Evolutionary conservation across 2,329 filamentous ascomycete species (phyloP).

Genomic region (Chaetothyriales sp.): DNA sequence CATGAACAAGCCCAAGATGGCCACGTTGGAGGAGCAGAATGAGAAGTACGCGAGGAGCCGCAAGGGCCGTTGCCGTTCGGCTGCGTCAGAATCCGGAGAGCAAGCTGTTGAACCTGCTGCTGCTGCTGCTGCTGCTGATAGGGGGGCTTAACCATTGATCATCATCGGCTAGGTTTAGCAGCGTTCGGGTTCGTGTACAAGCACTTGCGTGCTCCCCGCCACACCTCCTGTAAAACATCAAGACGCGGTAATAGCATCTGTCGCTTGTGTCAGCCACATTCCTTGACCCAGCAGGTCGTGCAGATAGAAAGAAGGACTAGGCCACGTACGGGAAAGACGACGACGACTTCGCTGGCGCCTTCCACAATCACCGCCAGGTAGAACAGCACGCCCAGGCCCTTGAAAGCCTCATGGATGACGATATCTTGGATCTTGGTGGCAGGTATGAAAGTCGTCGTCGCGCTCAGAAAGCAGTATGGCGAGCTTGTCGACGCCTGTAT

Average conservation of each 20-base stretch:
- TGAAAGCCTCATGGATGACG: slow-evolving; percentile 87
- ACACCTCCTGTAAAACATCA: slow-evolving; percentile 69
- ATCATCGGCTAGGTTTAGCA: background rate
- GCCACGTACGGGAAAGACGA: slow-evolving; percentile 69
- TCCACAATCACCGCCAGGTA: slow-evolving; percentile 84
- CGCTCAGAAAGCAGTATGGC: slow-evolving; percentile 47
- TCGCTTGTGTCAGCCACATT: slow-evolving; percentile 1
- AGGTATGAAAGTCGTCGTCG: slow-evolving; percentile 64
- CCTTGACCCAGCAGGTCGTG: background rate
- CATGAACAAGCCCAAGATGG: slow-evolving; percentile 40
- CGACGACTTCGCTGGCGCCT: slow-evolving; percentile 72
- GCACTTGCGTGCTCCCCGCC: slow-evolving; percentile 70
- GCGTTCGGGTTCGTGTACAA: slow-evolving; percentile 45
- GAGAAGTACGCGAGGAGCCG: slow-evolving; percentile 41
- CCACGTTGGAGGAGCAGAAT: slow-evolving; percentile 47
- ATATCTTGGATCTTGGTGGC: slow-evolving; percentile 86
- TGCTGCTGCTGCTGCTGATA: slow-evolving; percentile 10
- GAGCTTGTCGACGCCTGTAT: slow-evolving; percentile 71
- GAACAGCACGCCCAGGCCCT: slow-evolving; percentile 76
- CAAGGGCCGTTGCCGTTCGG: slow-evolving; percentile 25
- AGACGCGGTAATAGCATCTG: slow-evolving; percentile 55
- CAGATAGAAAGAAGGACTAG: background rate
- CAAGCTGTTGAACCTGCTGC: background rate
- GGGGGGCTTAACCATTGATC: background rate
- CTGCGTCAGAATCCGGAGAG: background rate